A percentile compares a stretch with the other conserved stretches of the same genome.
These are phyloP conservation scores for Epichloe hybrida DNA, from an alignment of 2,329 filamentous ascomycete species.

Conservation along the genomic window DNA sequence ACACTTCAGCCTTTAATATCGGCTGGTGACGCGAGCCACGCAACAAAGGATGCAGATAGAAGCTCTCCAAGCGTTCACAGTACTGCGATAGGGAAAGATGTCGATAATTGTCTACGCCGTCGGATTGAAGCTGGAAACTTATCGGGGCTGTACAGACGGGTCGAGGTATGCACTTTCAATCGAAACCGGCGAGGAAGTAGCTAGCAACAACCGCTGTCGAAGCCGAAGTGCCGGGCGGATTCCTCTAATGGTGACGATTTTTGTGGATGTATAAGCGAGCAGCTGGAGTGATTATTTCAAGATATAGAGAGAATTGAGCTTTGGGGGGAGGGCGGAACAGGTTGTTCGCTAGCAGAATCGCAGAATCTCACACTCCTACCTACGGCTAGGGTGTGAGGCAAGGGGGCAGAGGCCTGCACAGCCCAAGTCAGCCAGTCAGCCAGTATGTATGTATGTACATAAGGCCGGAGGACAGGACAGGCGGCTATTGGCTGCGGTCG, in stretches of 20 bases:
- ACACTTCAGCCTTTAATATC: neutral
- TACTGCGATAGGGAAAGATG: neutral
- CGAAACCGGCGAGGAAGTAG: too few relatives aligned
- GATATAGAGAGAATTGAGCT: neutral
- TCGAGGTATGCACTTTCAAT: neutral
- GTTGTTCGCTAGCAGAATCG: neutral
- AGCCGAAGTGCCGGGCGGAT: neutral
- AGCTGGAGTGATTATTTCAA: neutral
- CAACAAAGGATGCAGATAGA: neutral
- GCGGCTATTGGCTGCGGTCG: neutral
- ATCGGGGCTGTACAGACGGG: neutral
- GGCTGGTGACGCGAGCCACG: slow-evolving; percentile 1
- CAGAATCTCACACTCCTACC: neutral
- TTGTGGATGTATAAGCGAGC: neutral
- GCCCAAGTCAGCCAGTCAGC: too few relatives aligned
- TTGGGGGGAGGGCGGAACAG: neutral
- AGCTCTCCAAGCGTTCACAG: neutral
- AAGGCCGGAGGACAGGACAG: neutral
- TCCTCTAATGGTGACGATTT: neutral
- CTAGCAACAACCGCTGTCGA: neutral
- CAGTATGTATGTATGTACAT: too few relatives aligned
- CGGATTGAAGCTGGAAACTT: neutral
- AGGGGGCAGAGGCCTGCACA: too few relatives aligned
- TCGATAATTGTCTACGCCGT: neutral
- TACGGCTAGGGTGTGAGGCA: too few relatives aligned